Percentiles rank a stretch among this genome's conserved stretches.
Conservation (phyloP, 2,329 filamentous ascomycete species). For the Xylaria sp. region DNA sequence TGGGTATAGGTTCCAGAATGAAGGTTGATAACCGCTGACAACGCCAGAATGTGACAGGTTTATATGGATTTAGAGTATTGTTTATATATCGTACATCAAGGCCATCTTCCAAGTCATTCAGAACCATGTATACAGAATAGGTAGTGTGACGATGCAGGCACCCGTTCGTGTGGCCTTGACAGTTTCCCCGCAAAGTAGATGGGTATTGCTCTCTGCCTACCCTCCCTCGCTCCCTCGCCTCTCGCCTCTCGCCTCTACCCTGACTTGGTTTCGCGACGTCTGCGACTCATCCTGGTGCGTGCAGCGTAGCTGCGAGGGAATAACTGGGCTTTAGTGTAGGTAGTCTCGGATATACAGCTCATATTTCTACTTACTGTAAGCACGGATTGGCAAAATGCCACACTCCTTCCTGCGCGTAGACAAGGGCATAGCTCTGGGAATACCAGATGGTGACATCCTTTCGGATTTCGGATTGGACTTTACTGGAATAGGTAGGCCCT, state of each 20-base stretch:
- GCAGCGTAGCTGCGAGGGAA: neutral
- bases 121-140: neutral
- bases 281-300: neutral
- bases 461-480: neutral
- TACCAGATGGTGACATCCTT: neutral
- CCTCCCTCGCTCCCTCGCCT: neutral
- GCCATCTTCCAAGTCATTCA: slow-evolving; percentile 3
- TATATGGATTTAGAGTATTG: neutral
- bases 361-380: neutral
- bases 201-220: neutral
- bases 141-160: neutral
- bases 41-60: neutral
- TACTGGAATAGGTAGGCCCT: neutral
- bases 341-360: neutral
- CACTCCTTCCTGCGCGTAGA: neutral
- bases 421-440: neutral
- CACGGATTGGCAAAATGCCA: neutral
- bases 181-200: neutral
- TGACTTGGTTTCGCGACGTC: neutral
- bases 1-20: neutral
- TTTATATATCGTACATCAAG: neutral
- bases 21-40: neutral
- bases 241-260: slow-evolving; percentile 12
- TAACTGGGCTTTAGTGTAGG: neutral
- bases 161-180: slow-evolving; percentile 7